A percentile compares a stretch with the other conserved stretches of the same genome.
Conservation (phyloP, 805 yeast species). For the Cyberlindnera euphorbiae region DNA sequence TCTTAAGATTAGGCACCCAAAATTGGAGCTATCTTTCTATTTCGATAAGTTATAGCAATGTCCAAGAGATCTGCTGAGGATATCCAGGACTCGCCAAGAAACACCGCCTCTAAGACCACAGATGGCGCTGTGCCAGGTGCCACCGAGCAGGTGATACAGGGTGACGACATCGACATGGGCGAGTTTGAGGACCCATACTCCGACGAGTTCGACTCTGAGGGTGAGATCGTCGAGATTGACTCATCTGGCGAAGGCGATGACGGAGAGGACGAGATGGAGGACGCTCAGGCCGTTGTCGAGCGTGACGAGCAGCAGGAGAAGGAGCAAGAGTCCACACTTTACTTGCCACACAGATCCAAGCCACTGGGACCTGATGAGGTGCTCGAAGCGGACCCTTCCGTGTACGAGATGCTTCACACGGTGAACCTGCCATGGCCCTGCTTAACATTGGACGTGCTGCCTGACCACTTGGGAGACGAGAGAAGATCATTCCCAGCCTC, state of each 20-base stretch:
- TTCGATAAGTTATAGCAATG: slow-evolving; percentile 18
- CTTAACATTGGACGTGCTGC: slow-evolving; percentile 81
- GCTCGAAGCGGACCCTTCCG: slow-evolving; percentile 92
- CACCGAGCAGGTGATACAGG: slow-evolving; percentile 28
- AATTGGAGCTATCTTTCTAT: too few species aligned
- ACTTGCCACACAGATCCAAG: slow-evolving; percentile 81
- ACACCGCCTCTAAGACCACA: slow-evolving; percentile 20
- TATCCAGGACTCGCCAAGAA: slow-evolving; percentile 13
- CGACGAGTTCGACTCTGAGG: slow-evolving; percentile 90
- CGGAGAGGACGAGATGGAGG: slow-evolving; percentile 27
- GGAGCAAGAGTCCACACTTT: slow-evolving; percentile 45
- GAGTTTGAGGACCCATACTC: slow-evolving; percentile 88
- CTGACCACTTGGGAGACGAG: slow-evolving; percentile 82
- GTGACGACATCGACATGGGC: slow-evolving; percentile 58
- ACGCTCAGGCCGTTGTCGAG: slow-evolving; percentile 32
- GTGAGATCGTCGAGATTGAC: slow-evolving; percentile 80
- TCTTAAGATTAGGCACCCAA: too few species aligned
- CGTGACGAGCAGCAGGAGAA: slow-evolving; percentile 34
- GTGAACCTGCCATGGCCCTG: slow-evolving; percentile 97
- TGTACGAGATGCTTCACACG: slow-evolving; percentile 93
- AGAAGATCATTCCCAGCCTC: slow-evolving; percentile 89
- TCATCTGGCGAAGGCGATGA: slow-evolving; percentile 35
- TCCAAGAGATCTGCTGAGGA: slow-evolving; percentile 27
- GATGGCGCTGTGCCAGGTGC: slow-evolving; percentile 19
- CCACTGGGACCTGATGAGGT: slow-evolving; percentile 96